Evolutionary conservation across 2,329 filamentous ascomycete species (phyloP).

Genomic region (Aspergillus vadensis): DNA sequence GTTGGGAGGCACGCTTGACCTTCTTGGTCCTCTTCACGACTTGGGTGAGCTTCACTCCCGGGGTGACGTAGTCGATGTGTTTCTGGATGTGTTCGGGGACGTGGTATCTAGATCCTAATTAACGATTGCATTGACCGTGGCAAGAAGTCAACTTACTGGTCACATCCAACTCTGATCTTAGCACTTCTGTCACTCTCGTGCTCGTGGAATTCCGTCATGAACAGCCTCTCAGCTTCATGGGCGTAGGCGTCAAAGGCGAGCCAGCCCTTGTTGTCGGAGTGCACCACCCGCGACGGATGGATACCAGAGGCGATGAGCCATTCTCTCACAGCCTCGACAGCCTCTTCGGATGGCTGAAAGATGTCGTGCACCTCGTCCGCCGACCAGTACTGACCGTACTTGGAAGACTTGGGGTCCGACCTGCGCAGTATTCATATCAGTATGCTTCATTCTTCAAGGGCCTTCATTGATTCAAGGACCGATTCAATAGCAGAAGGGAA

Average conservation of each 20-base stretch:
- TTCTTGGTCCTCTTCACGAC: conserved; percentile 28
- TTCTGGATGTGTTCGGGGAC: conserved; percentile 50
- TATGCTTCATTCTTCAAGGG: not conserved
- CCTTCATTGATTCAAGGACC: not conserved
- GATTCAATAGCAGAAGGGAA: conserved; percentile 1
- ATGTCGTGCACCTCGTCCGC: conserved; percentile 46
- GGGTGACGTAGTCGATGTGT: conserved; percentile 60
- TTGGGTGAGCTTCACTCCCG: conserved; percentile 55
- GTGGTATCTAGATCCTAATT: conserved; percentile 43
- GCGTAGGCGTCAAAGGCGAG: conserved; percentile 58
- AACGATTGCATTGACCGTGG: not conserved
- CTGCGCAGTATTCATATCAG: conserved; percentile 10
- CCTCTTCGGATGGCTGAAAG: conserved; percentile 47
- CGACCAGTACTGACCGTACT: conserved; percentile 48
- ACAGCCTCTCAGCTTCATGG: conserved; percentile 55
- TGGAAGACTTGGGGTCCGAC: conserved; percentile 46
- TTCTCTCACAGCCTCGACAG: conserved; percentile 53
- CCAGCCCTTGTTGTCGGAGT: conserved; percentile 57
- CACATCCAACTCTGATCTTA: conserved; percentile 36
- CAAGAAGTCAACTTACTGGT: conserved; percentile 36
- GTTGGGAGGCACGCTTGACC: conserved; percentile 24
- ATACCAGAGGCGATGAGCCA: conserved; percentile 61
- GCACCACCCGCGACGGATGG: conserved; percentile 47
- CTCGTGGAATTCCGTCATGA: conserved; percentile 57
- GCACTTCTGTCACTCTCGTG: conserved; percentile 46